These are phyloP conservation scores for Ustilago nuda DNA, from an alignment of 1,284 basidiomycete genomes.

Conservation along the genomic window DNA sequence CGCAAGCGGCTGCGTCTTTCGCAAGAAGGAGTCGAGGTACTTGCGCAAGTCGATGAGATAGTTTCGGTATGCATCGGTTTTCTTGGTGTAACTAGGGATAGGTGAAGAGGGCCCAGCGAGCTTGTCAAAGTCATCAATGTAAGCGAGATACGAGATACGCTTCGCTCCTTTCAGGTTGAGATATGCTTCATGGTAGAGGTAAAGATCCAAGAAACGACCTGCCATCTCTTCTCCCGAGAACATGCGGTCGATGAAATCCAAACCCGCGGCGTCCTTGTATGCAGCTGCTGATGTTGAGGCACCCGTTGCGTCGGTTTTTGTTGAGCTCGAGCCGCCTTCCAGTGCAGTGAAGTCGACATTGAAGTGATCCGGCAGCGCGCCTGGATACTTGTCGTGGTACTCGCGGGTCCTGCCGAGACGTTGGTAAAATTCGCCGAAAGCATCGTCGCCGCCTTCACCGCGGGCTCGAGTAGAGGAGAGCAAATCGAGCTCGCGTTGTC, in stretches of 20 bases:
- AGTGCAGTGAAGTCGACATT: conserved; percentile 64
- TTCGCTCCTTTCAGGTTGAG: conserved; percentile 79
- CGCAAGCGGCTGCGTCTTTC: conserved; percentile 86
- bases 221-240: conserved; percentile 86
- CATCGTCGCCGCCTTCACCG: conserved; percentile 29
- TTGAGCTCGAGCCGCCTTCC: conserved; percentile 34
- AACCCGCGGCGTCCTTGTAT: conserved; percentile 23
- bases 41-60: conserved; percentile 74
- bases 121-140: conserved; percentile 76
- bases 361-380: conserved; percentile 73
- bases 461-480: conserved; percentile 54
- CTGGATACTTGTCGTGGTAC: conserved; percentile 94
- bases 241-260: conserved; percentile 62
- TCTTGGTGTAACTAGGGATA: conserved; percentile 57
- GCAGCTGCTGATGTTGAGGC: conserved; percentile 21
- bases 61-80: conserved; percentile 55
- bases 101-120: conserved; percentile 69
- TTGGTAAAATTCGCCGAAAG: conserved; percentile 78
- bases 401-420: conserved; percentile 93
- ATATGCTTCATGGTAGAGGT: conserved; percentile 86
- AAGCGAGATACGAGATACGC: conserved; percentile 91
- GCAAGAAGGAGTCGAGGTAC: conserved; percentile 87
- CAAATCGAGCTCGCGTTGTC: conserved; percentile 71
- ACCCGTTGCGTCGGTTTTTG: neutral
- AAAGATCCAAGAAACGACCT: conserved; percentile 93